Evolutionary conservation across 331 rosid species (phyloP).

Genomic region (Pyracantha coccinea): DNA sequence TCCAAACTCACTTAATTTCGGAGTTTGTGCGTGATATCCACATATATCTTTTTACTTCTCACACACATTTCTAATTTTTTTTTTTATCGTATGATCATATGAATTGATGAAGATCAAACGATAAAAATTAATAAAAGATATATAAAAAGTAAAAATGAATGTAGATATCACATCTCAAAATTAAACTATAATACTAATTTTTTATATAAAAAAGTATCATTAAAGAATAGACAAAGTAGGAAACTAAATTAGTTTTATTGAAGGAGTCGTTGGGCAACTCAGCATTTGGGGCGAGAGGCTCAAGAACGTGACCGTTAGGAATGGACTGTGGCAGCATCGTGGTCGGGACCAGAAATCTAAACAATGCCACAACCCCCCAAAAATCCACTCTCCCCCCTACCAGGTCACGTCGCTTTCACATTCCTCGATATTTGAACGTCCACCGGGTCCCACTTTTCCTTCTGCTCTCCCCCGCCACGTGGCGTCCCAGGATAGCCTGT

Average conservation of each 20-base stretch:
- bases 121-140: accelerated
- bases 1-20: no score
- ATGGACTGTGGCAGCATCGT: constrained; percentile 14
- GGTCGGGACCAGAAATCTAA: constrained; percentile 39
- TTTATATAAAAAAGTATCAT: no score
- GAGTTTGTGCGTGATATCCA: no score
- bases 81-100: accelerated
- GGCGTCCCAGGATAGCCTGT: not conserved
- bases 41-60: accelerated
- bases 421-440: not conserved
- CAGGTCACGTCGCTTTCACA: constrained; percentile 15
- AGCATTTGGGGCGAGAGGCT: constrained; percentile 4
- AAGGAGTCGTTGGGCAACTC: not conserved
- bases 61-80: no score
- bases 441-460: not conserved
- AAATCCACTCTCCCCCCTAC: not conserved
- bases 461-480: not conserved
- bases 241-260: not conserved
- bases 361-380: not conserved
- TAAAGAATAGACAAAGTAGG: not conserved
- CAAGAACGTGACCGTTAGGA: constrained; percentile 33
- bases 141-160: no score
- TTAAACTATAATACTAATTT: no score
- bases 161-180: no score
- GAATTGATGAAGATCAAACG: no score